Base-by-base conservation (phyloP, 176 grass and related monocot species). In the Oryza officinalis region DNA sequence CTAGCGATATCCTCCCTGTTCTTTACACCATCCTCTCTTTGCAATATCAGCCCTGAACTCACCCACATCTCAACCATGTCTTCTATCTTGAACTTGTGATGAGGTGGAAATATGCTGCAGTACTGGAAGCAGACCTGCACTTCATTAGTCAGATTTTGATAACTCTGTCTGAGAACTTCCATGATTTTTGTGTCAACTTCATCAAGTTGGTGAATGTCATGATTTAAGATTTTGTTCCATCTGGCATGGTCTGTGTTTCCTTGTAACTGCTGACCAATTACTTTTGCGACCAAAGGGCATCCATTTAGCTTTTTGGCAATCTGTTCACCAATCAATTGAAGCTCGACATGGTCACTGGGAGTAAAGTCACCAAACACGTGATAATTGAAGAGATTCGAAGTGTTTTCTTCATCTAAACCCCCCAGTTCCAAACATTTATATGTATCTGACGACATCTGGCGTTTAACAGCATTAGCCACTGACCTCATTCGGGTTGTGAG, bases 41-140 rank as follows among this genome's bases (percentile, higher is more conserved):
- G 31, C 26, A 46, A 31, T 38, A 89, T 80, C 71, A 80, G 80
- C 13, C 81, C 75, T 63, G 81, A 72, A 71, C 54, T 28, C 81
- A 84, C 65, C 81, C 81, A 84, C 81, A 89, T 78, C 27, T 83
- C 64, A 43, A 79, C 49, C 37, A 88, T 6, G 2, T 88, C 74
- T 22, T 69, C 75, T 22, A 54, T 72, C 35, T 69, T 52, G 20
- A 88, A 88, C 72, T 79, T 63, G 35, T 57, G 45, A 4, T 52
- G 57, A 25, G 76, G 74, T 15, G 86, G 80, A 83, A 88, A 83
- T 83, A 88, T 88, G 35, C 86, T 88, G 60, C 86, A 88, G 37
- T 46, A 83, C 1, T 22, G 57, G 45, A 88, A 84, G 67, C 87
- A 89, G 11, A 22, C 52, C 47, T 66, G 74, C 5, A 84, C 27